Base-by-base conservation (phyloP, 2,329 filamentous ascomycete genomes). In the Lecanoromycetidae sp. region DNA sequence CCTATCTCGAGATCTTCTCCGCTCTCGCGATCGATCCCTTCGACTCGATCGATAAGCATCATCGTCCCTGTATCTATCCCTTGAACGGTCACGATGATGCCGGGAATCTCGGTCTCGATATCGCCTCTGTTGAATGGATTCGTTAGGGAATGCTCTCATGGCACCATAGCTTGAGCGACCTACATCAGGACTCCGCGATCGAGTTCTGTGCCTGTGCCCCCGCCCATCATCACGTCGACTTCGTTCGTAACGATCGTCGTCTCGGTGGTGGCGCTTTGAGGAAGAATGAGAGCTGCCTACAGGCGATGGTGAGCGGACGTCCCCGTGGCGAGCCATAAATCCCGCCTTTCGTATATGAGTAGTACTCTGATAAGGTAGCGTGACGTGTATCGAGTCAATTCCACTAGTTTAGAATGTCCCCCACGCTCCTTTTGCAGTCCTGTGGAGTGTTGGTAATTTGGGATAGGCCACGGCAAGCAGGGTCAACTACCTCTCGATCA, bases 261-360 rank as follows among this genome's bases (percentile, higher is more conserved):
- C 74, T 65, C 71, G 69, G 59, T 71, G 69, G 58, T 58, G 66
- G 52, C 79, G 77, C 69, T 78, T 82, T 70, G 79, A 80, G 61
- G 80, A 78, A 67, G 79, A 80, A 67, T 77, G 75, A 63, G 84
- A 80, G 75, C 83, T 87, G 79, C 83, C 84, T 87, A 82, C 80
- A 81, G 83, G 83, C 80, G 82, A 87, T 84, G 84, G 85, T 88
- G 84, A 90, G 84, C 84, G 75, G 71, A 71, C 71, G 66, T 76
- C 73, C 71, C 72, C 74, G 66, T 72, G 71, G 66, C 73, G 72
- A 71, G 71, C 72, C 74, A 76, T 76, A 41, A 46, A 59, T 69
- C 69, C 67, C 65, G 71, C 70, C 66, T 71, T 27, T 72, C 64
- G 63, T 65, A 57, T 54, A 50, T 54, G 50, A 51, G 40, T 56